Conservation (phyloP, 768 basidiomycete genomes). For the Termitomyces sp. region DNA sequence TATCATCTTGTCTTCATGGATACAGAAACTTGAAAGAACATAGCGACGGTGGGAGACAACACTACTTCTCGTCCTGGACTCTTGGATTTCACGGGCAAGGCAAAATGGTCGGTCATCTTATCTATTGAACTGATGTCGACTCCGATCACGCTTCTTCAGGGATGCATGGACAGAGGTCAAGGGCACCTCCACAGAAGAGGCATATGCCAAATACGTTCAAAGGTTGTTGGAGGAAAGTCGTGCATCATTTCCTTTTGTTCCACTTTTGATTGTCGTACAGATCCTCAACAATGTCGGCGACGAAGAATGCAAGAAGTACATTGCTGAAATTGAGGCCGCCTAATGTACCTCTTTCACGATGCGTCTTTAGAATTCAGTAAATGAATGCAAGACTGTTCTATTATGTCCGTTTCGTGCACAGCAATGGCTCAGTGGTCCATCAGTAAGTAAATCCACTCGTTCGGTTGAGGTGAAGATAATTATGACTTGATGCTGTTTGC, state of each 20-base stretch:
- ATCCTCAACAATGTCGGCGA: conserved; percentile 51
- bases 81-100: conserved; percentile 84
- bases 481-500: not conserved
- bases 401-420: not conserved
- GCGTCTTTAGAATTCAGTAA: not conserved
- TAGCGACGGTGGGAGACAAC: conserved; percentile 75
- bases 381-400: not conserved
- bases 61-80: conserved; percentile 65
- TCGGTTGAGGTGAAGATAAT: not conserved
- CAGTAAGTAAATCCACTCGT: not conserved
- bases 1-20: not conserved
- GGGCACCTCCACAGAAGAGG: conserved; percentile 71
- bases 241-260: not conserved
- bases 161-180: conserved; percentile 81
- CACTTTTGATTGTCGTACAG: conserved; percentile 30
- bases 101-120: conserved; percentile 67
- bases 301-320: conserved; percentile 51
- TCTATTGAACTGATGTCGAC: conserved; percentile 10
- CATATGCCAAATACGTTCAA: conserved; percentile 70
- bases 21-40: not conserved
- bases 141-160: conserved; percentile 40
- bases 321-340: conserved; percentile 60
- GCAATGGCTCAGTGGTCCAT: conserved; percentile 3
- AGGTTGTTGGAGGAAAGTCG: conserved; percentile 62
- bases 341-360: conserved; percentile 14